Evolutionary conservation across 805 yeast genomes (phyloP), one percentile per base, ranked within the genome.

Genomic region (Phaffomyces thermotolerans): DNA sequence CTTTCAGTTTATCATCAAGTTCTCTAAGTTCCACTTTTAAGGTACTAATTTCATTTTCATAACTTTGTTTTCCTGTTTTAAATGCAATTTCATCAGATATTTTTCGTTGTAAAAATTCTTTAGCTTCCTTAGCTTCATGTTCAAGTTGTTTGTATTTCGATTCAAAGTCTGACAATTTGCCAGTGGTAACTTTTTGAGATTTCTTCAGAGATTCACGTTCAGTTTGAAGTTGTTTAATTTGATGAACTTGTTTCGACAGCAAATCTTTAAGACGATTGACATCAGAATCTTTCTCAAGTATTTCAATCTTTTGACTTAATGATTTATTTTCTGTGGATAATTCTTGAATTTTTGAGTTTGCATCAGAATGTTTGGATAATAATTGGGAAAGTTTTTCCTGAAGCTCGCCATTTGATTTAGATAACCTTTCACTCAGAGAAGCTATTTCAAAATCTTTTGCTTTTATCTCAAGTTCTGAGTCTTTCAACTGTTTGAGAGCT

Each of bases 91-190:
- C 75, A 42, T 68, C 74, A n/a, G 61, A 56, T 29, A 66, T 65
- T 44, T 65, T 69, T 33, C 64, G 64, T 40, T 72, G 72, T 32
- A 72, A 54, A 8, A 73, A 50, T 5, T 63, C 62, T 36, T 64
- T 66, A 8, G 74, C 67, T 48, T 71, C 71, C 36, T 52, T 57
- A 7, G 72, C 69, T 38, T 74, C 76, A 34, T 68, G 70, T 47
- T 76, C 73, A 22, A 78, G 57, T 39, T 65, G 66, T 46, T 63
- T 60, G 46, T 58, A 53, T 37, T 62, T 62, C 7, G 46, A 6
- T 17, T 54, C 57, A 40, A 56, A 46, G 14, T 45, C 48, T 2
- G 43, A 42, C 32, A 63, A 46, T 34, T 67, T 63, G 12, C 44
- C 41, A 9, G 56, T 39, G 2, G 60, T 54, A 17, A 48, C 45